These are phyloP conservation scores for Metschnikowia rubicola DNA, from an alignment of 805 yeast species.

Conservation along the genomic window DNA sequence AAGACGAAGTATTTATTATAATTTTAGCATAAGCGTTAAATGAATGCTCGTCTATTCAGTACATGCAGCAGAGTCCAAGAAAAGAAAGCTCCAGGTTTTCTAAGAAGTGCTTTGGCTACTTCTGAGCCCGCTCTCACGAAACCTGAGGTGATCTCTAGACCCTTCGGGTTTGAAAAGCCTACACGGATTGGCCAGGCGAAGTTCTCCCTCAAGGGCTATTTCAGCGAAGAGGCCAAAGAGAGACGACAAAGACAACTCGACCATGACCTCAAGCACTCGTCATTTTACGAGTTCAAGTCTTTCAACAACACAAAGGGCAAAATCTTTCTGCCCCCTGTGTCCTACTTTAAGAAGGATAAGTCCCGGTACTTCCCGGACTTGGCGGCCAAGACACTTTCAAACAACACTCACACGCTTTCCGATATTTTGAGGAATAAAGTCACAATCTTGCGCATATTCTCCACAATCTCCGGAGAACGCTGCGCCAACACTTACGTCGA, in stretches of 20 bases:
- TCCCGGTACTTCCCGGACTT: slow-evolving; percentile 83
- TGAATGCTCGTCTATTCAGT: slow-evolving; percentile 12
- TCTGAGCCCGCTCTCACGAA: slow-evolving; percentile 37
- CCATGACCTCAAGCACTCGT: slow-evolving; percentile 42
- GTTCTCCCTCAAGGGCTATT: slow-evolving; percentile 18
- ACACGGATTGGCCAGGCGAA: slow-evolving; percentile 12
- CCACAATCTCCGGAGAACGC: slow-evolving; percentile 67
- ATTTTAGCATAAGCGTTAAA: background rate
- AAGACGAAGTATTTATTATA: no score
- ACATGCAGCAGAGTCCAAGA: slow-evolving; percentile 3
- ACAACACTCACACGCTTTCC: slow-evolving; percentile 35
- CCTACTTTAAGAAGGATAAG: slow-evolving; percentile 68
- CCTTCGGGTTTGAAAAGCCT: slow-evolving; percentile 35
- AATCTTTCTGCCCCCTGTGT: slow-evolving; percentile 76
- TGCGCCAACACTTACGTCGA: slow-evolving; percentile 62
- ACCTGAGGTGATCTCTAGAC: slow-evolving; percentile 30
- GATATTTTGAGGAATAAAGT: slow-evolving; percentile 46
- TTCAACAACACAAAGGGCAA: slow-evolving; percentile 71
- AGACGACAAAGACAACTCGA: slow-evolving; percentile 37
- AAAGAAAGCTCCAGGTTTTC: slow-evolving; percentile 30
- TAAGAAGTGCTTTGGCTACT: slow-evolving; percentile 35
- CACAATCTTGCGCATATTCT: slow-evolving; percentile 61
- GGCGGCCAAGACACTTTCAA: slow-evolving; percentile 49
- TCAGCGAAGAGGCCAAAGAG: slow-evolving; percentile 35
- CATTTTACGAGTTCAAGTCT: slow-evolving; percentile 42